Base-by-base conservation (phyloP, 2,329 filamentous ascomycete species). In the Pyrenochaeta sp. region DNA sequence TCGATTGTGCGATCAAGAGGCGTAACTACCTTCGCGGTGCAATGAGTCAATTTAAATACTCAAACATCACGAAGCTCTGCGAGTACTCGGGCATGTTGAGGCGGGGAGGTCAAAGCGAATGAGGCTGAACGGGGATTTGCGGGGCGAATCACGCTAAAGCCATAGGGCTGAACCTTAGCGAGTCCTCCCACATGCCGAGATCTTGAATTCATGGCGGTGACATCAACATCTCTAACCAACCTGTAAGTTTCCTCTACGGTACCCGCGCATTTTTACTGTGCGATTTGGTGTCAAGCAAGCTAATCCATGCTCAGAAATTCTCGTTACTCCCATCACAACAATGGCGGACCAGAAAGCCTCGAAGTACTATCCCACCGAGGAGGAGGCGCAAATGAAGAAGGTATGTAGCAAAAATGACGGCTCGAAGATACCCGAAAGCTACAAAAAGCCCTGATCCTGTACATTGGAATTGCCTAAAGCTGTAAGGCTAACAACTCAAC, bases 311-410 rank as follows among this genome's bases (percentile, higher is more conserved):
- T 1, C 48, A 66, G 54, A 61, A 40, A 28, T 30, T 7, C 27
- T 12, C 19, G 53, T 6, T 27, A 36, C 6, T 7, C 34, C 28
- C 48, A 25, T 15, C 19, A 43, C 54, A 61, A 59, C 45, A 58
- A 76, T 75, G 72, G 54, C 64, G 46, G 70, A 72, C 52, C 71
- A 97, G 82, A 96, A 96, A 90, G 93, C 93, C 77, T 89, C 91
- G 85, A 98, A 97, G 86, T 98, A 94, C 91, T 98, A 98, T 86
- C 91, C 93, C 81, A 91, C 92, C 78, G 91, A 97, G 83, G 94
- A 97, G 83, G 91, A 95, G 80, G 81, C 88, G 80, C 85, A 91
- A 83, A 87, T 89, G 79, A 96, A 93, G 89, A 94, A 96, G 91
- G 95, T 98, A 88, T 86, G 92, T 89, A 25, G 15, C 15, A 13